Evolutionary conservation across 2,329 filamentous ascomycete species (phyloP).

Genomic region (Escovopsis sp.): DNA sequence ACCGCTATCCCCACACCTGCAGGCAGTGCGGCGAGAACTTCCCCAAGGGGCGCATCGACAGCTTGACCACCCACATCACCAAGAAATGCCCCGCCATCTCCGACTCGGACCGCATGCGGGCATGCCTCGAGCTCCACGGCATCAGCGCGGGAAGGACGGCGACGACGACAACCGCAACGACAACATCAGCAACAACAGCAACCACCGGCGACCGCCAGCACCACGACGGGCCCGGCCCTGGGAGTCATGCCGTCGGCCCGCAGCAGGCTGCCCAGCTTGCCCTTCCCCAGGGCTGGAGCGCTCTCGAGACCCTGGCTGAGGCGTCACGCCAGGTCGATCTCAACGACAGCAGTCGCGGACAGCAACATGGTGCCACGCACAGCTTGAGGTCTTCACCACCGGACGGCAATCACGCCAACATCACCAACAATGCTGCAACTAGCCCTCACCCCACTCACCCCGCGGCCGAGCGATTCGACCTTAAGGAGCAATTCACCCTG

Average conservation of each 20-base stretch:
- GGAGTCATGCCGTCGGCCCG: no score
- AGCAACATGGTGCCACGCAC: slow-evolving; percentile 11
- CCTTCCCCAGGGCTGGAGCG: slow-evolving; percentile 52
- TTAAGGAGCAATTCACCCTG: slow-evolving; percentile 43
- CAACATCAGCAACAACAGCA: no score
- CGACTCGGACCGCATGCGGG: slow-evolving; percentile 58
- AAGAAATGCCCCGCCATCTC: slow-evolving; percentile 75
- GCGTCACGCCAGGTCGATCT: slow-evolving; percentile 68
- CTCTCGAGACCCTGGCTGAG: slow-evolving; percentile 74
- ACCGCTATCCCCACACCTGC: slow-evolving; percentile 84
- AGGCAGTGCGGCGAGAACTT: slow-evolving; percentile 80
- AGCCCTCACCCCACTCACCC: no score
- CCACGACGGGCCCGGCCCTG: slow-evolving; percentile 7
- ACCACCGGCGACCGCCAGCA: slow-evolving; percentile 17
- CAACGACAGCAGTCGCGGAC: slow-evolving; percentile 41
- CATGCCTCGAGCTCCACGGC: slow-evolving; percentile 56
- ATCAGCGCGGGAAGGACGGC: slow-evolving; percentile 39
- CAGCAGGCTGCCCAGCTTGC: slow-evolving; percentile 15
- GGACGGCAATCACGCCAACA: not conserved
- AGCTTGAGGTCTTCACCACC: no score
- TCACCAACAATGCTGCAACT: slow-evolving; percentile 7
- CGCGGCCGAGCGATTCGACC: slow-evolving; percentile 28
- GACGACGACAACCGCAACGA: no score
- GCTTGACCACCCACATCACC: slow-evolving; percentile 63
- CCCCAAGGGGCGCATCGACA: slow-evolving; percentile 77